Base-by-base conservation (phyloP, 345 rosid genomes). In the Eucalyptus sp. region DNA sequence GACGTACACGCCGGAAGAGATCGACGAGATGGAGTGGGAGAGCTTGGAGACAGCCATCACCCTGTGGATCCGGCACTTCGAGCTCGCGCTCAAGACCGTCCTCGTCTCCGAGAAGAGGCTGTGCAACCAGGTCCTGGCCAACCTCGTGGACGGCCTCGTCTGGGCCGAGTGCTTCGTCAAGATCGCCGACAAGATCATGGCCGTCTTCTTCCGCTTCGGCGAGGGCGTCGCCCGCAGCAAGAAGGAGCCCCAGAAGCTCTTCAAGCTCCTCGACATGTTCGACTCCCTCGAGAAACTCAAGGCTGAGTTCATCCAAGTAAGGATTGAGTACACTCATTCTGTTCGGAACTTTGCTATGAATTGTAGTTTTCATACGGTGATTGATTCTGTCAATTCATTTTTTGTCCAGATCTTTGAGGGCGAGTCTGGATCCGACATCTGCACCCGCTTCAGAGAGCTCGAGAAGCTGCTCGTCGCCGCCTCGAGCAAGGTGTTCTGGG, bases 201-300 rank as follows among this genome's bases (percentile, higher is more conserved):
- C 95, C 25, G 96, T 95, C 16, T 95, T 95, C 90, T 95, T 94
- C 88, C 94, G 95, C 50, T 94, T 94, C 31, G 95, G 96, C 6
- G 96, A 95, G 91, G 97, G 97, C 51, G 93, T 94, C 14, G 94
- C 96, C 7, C 92, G 95, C 83, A 94, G 97, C 88, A 94, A 85
- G 88, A 94, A 93, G 83, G 96, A 95, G 89, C 96, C 96, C 5
- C 95, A 94, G 86, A 95, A 95, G 87, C 91, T 95, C 88, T 95
- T 94, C 93, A 95, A 94, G 94, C 95, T 95, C 62, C 89, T 95
- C 7, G 97, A 95, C 91, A 92, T 95, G 92, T 94, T 94, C 10
- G 94, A 93, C 31, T 93, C 95, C 64, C 87, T 94, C 68, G 95
- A 94, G 88, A 93, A 91, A 88, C 89, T 95, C 43, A 90, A 94